These are phyloP conservation scores for Entonaema liquescens DNA, from an alignment of 495 filamentous ascomycete species.

Conservation along the genomic window DNA sequence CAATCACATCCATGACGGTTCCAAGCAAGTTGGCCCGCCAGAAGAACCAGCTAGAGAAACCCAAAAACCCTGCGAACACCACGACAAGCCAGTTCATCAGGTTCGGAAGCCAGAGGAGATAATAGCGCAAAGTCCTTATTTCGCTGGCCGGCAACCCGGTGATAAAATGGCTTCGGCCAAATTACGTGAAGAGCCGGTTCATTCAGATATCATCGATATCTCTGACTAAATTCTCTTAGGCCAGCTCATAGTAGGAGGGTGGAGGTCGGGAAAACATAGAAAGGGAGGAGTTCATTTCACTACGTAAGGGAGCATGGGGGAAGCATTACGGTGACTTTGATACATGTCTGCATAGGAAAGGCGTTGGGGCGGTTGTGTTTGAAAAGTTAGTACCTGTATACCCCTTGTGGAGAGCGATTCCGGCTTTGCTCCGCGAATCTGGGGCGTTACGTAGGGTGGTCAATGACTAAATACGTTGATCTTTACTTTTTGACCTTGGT, in stretches of 20 bases:
- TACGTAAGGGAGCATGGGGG: slow-evolving; percentile 7
- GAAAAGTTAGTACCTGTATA: slow-evolving; percentile 27
- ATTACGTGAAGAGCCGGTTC: slow-evolving; percentile 19
- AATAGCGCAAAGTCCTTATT: slow-evolving; percentile 18
- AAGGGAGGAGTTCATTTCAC: slow-evolving; percentile 2
- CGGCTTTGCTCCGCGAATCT: slow-evolving; percentile 1
- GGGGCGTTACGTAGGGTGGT: slow-evolving; percentile 19
- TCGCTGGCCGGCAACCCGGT: slow-evolving; percentile 23
- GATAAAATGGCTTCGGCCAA: slow-evolving; percentile 32
- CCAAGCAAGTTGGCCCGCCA: background rate
- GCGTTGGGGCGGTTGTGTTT: slow-evolving; percentile 24
- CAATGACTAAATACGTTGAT: background rate
- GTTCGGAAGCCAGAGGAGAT: slow-evolving; percentile 4
- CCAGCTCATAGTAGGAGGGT: background rate
- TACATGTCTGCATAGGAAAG: slow-evolving; percentile 35
- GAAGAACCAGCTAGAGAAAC: background rate
- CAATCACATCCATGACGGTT: background rate
- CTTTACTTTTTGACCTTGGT: background rate
- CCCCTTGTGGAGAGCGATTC: slow-evolving; percentile 24
- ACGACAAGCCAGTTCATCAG: background rate
- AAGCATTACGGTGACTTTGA: slow-evolving; percentile 6
- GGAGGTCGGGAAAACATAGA: background rate
- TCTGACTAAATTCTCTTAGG: slow-evolving; percentile 23
- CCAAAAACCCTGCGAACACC: background rate
- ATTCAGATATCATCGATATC: slow-evolving; percentile 15